Percentiles rank a stretch among this genome's conserved stretches.
phyloP scores from a whole-genome alignment of 2,329 filamentous ascomycete species.

The Beauveria sp. region DNA sequence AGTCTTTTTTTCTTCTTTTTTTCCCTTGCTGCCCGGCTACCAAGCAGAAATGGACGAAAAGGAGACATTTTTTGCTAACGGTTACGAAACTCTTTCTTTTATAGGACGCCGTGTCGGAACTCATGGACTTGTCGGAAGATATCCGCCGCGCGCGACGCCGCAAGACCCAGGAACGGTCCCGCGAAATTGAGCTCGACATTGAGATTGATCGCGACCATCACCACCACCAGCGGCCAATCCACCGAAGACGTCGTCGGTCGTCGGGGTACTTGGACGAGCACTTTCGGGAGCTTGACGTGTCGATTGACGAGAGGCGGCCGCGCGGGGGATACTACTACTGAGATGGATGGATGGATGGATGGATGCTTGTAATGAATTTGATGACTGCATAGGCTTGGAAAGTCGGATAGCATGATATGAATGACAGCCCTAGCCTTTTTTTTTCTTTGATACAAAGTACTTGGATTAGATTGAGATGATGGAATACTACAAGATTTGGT shows the following conservation, averaged over 20 bases:
- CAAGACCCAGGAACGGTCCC: neutral
- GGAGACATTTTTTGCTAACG: neutral
- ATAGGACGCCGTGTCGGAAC: slow-evolving; percentile 1
- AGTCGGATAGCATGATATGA: neutral
- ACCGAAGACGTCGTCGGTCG: neutral
- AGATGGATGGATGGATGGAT: neutral
- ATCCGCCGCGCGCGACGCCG: neutral
- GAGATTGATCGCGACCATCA: slow-evolving; percentile 5
- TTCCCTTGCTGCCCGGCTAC: neutral
- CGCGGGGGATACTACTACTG: neutral
- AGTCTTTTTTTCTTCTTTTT: slow-evolving; percentile 36
- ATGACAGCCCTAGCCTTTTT: too few species aligned
- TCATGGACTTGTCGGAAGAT: slow-evolving; percentile 5
- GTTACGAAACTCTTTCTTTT: too few species aligned
- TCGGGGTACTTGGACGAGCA: slow-evolving; percentile 8
- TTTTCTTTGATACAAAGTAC: too few species aligned
- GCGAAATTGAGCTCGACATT: slow-evolving; percentile 8
- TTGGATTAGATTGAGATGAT: too few species aligned
- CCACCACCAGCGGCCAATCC: neutral
- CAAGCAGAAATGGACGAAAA: too few species aligned
- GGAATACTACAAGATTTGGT: too few species aligned
- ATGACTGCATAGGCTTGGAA: neutral
- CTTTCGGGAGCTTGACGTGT: slow-evolving; percentile 3
- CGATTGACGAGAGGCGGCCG: slow-evolving; percentile 1
- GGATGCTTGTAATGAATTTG: neutral